Base-by-base conservation (phyloP, 163 green algal species). In the Scenedesmus sp. region DNA sequence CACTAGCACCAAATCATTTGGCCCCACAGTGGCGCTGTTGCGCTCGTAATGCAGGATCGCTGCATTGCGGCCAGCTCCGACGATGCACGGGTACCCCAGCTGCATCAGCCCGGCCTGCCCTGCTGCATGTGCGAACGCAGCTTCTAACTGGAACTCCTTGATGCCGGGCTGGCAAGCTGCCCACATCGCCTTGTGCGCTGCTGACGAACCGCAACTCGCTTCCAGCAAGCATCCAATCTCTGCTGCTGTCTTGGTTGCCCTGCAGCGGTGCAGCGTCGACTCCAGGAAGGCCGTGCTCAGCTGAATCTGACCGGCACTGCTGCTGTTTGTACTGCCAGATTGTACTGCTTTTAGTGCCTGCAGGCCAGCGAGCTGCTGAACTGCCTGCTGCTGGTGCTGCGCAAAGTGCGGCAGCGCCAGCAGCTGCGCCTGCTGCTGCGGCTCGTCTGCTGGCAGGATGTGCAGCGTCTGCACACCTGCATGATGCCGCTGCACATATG, bases 111-210 rank as follows among this genome's bases (percentile, higher is more conserved):
- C 94, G 0, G 44, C 61, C 33, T 85, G 44, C 35, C 85, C 88
- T 0, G 82, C 59, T 3, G 85, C 85, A 24, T 68, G 30, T 6
- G 56, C 61, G 85, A 96, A 96, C 43, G 81, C 92, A 3, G 93
- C 93, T 76, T 96, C 95, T 44, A 97, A 86, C 86, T 95, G 92
- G 81, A 88, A 95, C 90, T 96, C 94, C n/a, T 15, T 80, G 51
- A 89, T 1, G 80, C 94, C 92, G 35, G 94, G 93, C 35, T 65
- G 68, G 79, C 81, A 90, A 2, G 86, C 79, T 44, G 70, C 35
- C 94, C 92, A 95, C 85, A 95, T 88, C 33, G 90, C 91, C 44
- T 93, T 90, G 79, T 96, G 94, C 10, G 92, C 94, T n/a, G 51
- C 59, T 0, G 72, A 85, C 20, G 56, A 91, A 18, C 91, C 90